These are phyloP conservation scores for Vitis amurensis DNA, from an alignment of 164 flowering plant genomes.

Conservation along the genomic window DNA sequence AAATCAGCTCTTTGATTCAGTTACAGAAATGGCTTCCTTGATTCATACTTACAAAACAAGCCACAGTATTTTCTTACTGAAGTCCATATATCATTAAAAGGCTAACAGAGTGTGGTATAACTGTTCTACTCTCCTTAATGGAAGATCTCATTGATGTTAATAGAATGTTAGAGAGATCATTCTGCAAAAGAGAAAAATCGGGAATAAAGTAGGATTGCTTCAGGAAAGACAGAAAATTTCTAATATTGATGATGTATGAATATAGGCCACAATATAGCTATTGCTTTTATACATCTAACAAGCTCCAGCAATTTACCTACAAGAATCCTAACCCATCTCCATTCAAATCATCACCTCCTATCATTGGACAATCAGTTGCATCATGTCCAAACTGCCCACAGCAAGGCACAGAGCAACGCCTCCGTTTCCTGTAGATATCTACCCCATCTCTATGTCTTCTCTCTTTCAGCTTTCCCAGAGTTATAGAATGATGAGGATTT, in stretches of 20 bases:
- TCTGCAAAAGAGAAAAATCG: not conserved
- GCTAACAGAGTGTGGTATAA: not conserved
- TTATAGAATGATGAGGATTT: conserved; percentile 33
- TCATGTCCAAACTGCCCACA: conserved; percentile 77
- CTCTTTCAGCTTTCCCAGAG: conserved; percentile 46
- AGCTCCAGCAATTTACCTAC: conserved; percentile 19
- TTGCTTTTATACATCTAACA: not conserved
- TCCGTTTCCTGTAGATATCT: conserved; percentile 49
- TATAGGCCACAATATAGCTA: conserved; percentile 12
- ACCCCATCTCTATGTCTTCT: conserved; percentile 36
- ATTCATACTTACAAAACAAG: not conserved
- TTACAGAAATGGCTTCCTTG: not conserved
- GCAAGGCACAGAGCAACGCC: conserved; percentile 56
- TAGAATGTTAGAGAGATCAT: not conserved
- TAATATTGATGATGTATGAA: conserved; percentile 12
- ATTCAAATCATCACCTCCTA: conserved; percentile 52
- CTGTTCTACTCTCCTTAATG: not conserved
- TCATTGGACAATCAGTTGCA: conserved; percentile 56
- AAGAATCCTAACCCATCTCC: conserved; percentile 59
- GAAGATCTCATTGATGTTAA: not conserved
- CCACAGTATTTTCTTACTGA: not conserved
- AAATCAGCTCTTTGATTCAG: not conserved
- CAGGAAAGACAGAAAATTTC: not conserved
- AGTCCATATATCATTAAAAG: not conserved
- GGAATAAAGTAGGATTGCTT: not conserved